Percentiles rank a stretch among this genome's conserved stretches.
Conservation (phyloP, 1,139 yeast genomes). For the Suhomyces bokatorum region DNA sequence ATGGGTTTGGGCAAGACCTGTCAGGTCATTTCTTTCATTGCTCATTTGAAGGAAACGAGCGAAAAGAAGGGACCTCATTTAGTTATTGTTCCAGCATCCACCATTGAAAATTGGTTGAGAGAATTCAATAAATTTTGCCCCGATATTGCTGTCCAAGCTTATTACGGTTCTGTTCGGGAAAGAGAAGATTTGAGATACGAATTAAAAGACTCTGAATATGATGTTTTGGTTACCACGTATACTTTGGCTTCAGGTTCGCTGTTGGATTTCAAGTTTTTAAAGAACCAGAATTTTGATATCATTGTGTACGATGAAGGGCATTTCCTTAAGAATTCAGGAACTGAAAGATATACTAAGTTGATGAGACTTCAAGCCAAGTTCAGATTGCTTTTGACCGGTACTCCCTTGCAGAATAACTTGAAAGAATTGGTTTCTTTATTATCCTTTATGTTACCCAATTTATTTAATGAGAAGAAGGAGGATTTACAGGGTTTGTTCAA, state of each 20-base stretch:
- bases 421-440: slow-evolving; percentile 85
- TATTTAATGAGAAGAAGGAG: slow-evolving; percentile 79
- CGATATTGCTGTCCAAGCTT: slow-evolving; percentile 76
- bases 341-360: slow-evolving; percentile 82
- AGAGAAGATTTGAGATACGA: slow-evolving; percentile 81
- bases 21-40: slow-evolving; percentile 91
- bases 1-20: slow-evolving; percentile 98
- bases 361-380: slow-evolving; percentile 82
- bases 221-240: slow-evolving; percentile 92
- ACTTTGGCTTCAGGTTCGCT: slow-evolving; percentile 87
- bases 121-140: slow-evolving; percentile 93
- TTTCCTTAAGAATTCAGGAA: slow-evolving; percentile 83
- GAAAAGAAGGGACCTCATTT: slow-evolving; percentile 66
- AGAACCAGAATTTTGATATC: slow-evolving; percentile 73
- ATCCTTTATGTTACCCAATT: slow-evolving; percentile 83
- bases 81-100: slow-evolving; percentile 93
- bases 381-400: slow-evolving; percentile 86
- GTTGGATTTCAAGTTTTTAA: slow-evolving; percentile 76
- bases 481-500: slow-evolving; percentile 80
- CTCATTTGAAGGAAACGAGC: slow-evolving; percentile 70
- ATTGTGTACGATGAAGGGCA: slow-evolving; percentile 98
- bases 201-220: slow-evolving; percentile 64
- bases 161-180: slow-evolving; percentile 84
- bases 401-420: slow-evolving; percentile 92
- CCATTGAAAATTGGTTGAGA: slow-evolving; percentile 95